A percentile compares a stretch with the other conserved stretches of the same genome.
Evolutionary conservation across 1,284 basidiomycete species (phyloP).

Genomic region (Cutaneotrichosporon cavernicola): DNA sequence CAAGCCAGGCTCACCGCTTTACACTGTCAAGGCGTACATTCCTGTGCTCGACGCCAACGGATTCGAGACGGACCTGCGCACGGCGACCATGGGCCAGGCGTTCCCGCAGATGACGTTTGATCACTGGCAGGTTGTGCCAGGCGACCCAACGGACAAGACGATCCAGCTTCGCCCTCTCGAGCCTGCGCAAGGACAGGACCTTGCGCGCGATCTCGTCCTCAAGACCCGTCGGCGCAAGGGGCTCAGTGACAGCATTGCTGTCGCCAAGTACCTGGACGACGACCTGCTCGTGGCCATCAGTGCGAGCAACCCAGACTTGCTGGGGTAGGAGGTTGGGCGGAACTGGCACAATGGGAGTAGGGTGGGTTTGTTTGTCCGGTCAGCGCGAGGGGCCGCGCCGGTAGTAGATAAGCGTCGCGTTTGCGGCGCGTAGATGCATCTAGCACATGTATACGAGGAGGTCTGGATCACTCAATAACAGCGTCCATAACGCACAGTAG

Average conservation of each 20-base stretch:
- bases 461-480: background rate
- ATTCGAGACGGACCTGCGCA: conserved; percentile 96
- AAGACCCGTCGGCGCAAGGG: conserved; percentile 97
- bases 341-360: too few relatives aligned
- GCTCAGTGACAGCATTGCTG: conserved; percentile 86
- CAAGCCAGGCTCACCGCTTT: conserved; percentile 94
- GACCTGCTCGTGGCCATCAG: conserved; percentile 74
- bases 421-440: conserved; percentile 6
- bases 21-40: conserved; percentile 95
- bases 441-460: background rate
- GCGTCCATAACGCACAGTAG: background rate
- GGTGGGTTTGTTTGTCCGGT: background rate
- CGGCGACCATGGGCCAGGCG: conserved; percentile 95
- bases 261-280: conserved; percentile 90
- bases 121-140: conserved; percentile 98
- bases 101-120: conserved; percentile 96
- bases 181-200: conserved; percentile 89
- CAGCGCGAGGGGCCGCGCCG: background rate
- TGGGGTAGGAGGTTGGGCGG: conserved; percentile 56
- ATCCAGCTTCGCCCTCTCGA: conserved; percentile 94
- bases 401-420: background rate
- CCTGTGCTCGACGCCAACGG: conserved; percentile 98
- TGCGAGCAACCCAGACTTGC: conserved; percentile 82
- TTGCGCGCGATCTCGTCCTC: conserved; percentile 87
- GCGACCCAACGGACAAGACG: conserved; percentile 94